Conservation (phyloP, 2,329 filamentous ascomycete genomes). For the Paraphoma sp. region DNA sequence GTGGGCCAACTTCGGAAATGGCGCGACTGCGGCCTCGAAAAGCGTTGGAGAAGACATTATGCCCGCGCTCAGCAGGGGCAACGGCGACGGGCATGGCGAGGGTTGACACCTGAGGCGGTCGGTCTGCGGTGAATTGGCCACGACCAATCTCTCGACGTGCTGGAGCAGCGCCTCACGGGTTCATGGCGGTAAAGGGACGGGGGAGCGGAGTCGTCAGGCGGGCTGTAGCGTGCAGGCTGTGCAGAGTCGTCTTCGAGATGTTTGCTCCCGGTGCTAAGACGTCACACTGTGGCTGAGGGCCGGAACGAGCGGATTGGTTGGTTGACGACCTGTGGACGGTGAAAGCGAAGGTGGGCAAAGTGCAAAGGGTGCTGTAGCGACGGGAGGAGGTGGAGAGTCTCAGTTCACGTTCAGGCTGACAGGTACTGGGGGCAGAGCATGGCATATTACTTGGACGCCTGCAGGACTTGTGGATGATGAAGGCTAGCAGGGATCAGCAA, state of each 20-base stretch:
- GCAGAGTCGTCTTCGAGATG: neutral
- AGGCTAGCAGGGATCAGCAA: constrained; percentile 34
- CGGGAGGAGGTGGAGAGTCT: constrained; percentile 20
- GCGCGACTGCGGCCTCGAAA: constrained; percentile 40
- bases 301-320: constrained; percentile 18
- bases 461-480: constrained; percentile 19
- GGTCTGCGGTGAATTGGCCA: constrained; percentile 3
- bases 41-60: constrained; percentile 39
- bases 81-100: constrained; percentile 43
- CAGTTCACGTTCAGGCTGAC: constrained; percentile 16
- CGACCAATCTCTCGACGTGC: constrained; percentile 7
- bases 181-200: constrained; percentile 27
- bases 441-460: constrained; percentile 20
- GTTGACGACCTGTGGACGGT: constrained; percentile 1
- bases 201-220: constrained; percentile 21
- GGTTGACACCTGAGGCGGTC: constrained; percentile 2
- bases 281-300: constrained; percentile 26
- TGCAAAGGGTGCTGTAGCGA: constrained; percentile 21
- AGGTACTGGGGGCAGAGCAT: constrained; percentile 16
- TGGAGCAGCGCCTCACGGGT: constrained; percentile 15
- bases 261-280: constrained; percentile 19
- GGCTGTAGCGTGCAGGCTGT: constrained; percentile 21
- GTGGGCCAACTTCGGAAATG: constrained; percentile 38
- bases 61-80: constrained; percentile 36
- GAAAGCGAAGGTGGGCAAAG: constrained; percentile 14